Conservation (phyloP, 768 basidiomycete genomes). For the Rossbeevera mucosa region DNA sequence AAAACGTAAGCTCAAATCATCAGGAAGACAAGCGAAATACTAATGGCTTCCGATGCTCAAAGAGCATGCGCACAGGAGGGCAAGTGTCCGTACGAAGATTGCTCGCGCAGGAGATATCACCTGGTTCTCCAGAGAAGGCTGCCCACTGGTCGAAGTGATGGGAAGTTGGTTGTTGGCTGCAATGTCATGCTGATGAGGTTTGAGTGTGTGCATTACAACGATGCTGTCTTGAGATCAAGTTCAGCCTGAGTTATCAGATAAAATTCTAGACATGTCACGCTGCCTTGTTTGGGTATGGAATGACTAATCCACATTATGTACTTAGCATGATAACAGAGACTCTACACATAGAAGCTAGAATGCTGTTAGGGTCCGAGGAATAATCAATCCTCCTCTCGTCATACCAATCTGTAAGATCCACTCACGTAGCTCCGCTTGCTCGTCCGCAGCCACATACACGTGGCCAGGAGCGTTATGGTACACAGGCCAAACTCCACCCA, state of each 20-base stretch:
- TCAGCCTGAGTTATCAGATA: slow-evolving; percentile 23
- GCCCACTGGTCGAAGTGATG: background rate
- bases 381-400: slow-evolving; percentile 23
- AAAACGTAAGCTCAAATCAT: background rate
- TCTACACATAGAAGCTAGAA: slow-evolving; percentile 33
- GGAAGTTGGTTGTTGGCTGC: background rate
- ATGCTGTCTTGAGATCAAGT: slow-evolving; percentile 2
- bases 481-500: slow-evolving; percentile 74
- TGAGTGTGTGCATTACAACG: too few relatives aligned
- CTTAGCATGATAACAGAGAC: background rate
- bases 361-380: slow-evolving; percentile 23
- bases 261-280: slow-evolving; percentile 3
- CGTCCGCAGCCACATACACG: slow-evolving; percentile 48
- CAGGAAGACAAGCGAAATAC: slow-evolving; percentile 35
- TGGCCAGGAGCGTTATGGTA: slow-evolving; percentile 48
- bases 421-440: slow-evolving; percentile 37
- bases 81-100: slow-evolving; percentile 51
- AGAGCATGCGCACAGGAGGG: slow-evolving; percentile 67
- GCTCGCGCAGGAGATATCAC: slow-evolving; percentile 31
- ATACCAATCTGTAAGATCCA: slow-evolving; percentile 42
- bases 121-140: slow-evolving; percentile 2
- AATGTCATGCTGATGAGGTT: background rate
- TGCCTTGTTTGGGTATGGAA: background rate
- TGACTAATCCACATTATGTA: slow-evolving; percentile 20
- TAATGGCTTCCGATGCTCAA: slow-evolving; percentile 76